Base-by-base conservation (phyloP, 495 filamentous ascomycete genomes). In the Tricharina praecox region DNA sequence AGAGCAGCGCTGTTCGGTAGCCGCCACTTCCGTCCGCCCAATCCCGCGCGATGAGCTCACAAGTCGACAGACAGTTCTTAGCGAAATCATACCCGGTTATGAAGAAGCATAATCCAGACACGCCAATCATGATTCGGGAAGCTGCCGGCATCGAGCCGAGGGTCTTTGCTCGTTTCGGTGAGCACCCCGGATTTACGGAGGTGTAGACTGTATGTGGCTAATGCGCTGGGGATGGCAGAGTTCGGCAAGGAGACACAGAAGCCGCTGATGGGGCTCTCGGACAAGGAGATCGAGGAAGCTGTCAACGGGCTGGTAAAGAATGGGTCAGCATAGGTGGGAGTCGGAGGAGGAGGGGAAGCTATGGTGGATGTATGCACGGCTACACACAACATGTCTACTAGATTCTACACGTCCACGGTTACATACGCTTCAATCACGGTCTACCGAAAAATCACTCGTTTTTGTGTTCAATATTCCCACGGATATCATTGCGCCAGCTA, bases 51-150 rank as follows among this genome's bases (percentile, higher is more conserved):
- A n/a, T n/a, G n/a, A n/a, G n/a, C n/a, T n/a, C n/a, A n/a, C n/a
- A n/a, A n/a, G n/a, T 32, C 28, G 13, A n/a, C 15, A 46, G 43
- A 34, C 25, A 46, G 10, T 97, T 97, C 71, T 70, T 97, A 41
- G 77, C 78, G 49, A 76, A 81, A 63, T 82, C 87, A 47, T 97
- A 97, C 67, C 92, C 90, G 4, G 87, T 82, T 55, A 96, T 97
- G 88, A 97, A 97, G 76, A 92, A 93, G 74, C 79, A 90, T 71
- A 96, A 97, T 68, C 90, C 90, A 8, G 67, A 85, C 64, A 93
- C 75, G 34, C 90, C 90, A 40, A 96, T 97, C 66, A 68, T 97
- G 71, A 74, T 97, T 43, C 82, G 90, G 53, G 92, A 97, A 67
- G 90, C 92, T 25, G 63, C 73, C 42, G 84, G 78, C 51, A 82